These are phyloP conservation scores for Delphinella strobiligena DNA, from an alignment of 2,329 filamentous ascomycete genomes.

Conservation along the genomic window DNA sequence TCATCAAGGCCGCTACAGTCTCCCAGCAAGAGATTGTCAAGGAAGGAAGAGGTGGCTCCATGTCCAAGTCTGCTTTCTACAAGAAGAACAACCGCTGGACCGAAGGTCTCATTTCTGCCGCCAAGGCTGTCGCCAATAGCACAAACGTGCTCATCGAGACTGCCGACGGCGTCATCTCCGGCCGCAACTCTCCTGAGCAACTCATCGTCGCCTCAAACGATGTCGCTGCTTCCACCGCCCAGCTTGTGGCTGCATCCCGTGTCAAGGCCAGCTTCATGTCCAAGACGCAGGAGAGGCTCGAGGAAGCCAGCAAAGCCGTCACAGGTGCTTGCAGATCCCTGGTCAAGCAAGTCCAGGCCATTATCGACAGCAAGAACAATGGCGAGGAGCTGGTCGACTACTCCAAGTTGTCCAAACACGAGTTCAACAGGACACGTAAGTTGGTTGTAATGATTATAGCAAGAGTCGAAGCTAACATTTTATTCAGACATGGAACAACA, in stretches of 20 bases:
- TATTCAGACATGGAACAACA: slow-evolving; percentile 25
- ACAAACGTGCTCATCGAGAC: slow-evolving; percentile 98
- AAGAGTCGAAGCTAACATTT: slow-evolving; percentile 16
- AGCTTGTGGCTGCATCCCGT: slow-evolving; percentile 86
- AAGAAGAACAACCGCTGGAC: slow-evolving; percentile 99
- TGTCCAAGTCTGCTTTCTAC: slow-evolving; percentile 75
- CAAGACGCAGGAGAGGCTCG: slow-evolving; percentile 85
- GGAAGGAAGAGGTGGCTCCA: slow-evolving; percentile 65
- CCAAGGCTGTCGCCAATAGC: slow-evolving; percentile 85
- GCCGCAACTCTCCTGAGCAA: slow-evolving; percentile 88
- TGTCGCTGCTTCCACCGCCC: slow-evolving; percentile 88
- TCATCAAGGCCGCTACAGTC: slow-evolving; percentile 87
- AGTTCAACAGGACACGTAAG: slow-evolving; percentile 98
- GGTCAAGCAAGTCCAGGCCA: slow-evolving; percentile 84
- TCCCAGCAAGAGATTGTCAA: slow-evolving; percentile 96
- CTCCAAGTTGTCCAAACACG: slow-evolving; percentile 72
- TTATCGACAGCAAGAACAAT: slow-evolving; percentile 78
- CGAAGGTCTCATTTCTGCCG: slow-evolving; percentile 90
- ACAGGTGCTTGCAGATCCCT: slow-evolving; percentile 76
- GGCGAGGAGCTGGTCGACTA: slow-evolving; percentile 78
- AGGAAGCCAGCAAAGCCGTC: slow-evolving; percentile 85
- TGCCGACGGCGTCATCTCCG: slow-evolving; percentile 85
- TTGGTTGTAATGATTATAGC: too few species aligned
- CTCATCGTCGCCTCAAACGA: slow-evolving; percentile 97
- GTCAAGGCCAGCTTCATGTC: slow-evolving; percentile 98